phyloP scores from a whole-genome alignment of 1,284 basidiomycete genomes.

The Fomitiporia mediterranea region DNA sequence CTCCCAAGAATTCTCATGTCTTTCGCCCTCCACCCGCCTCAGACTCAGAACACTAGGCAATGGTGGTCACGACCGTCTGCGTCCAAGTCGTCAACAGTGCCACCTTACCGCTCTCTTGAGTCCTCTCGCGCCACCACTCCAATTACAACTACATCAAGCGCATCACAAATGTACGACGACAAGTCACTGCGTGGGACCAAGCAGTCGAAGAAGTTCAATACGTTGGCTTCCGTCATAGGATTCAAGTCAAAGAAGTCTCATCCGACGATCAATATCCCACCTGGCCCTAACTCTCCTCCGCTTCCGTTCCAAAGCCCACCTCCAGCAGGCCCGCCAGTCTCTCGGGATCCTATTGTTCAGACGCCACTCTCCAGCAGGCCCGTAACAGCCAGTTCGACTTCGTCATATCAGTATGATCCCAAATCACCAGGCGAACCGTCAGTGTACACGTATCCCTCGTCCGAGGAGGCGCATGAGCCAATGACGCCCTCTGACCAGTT shows the following conservation, averaged over 20 bases:
- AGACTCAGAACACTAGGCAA: slow-evolving; percentile 16
- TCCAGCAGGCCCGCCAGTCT: slow-evolving; percentile 23
- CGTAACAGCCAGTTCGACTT: slow-evolving; percentile 26
- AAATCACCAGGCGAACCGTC: slow-evolving; percentile 19
- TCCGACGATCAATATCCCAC: slow-evolving; percentile 39
- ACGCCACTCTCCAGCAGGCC: slow-evolving; percentile 25
- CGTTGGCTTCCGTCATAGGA: slow-evolving; percentile 55
- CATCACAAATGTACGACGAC: slow-evolving; percentile 29
- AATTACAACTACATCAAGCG: slow-evolving; percentile 9
- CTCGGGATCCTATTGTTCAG: slow-evolving; percentile 13
- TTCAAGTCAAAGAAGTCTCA: slow-evolving; percentile 53
- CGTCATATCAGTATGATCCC: slow-evolving; percentile 32
- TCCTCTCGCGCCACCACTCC: slow-evolving; percentile 28
- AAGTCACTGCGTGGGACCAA: slow-evolving; percentile 27
- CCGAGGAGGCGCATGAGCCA: slow-evolving; percentile 18
- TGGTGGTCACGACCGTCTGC: slow-evolving; percentile 20
- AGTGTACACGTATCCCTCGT: slow-evolving; percentile 19
- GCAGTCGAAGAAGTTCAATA: slow-evolving; percentile 44
- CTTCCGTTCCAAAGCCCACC: slow-evolving; percentile 41
- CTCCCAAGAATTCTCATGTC: slow-evolving; percentile 10
- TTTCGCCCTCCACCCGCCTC: slow-evolving; percentile 17
- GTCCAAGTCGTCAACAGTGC: slow-evolving; percentile 29
- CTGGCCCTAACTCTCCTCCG: slow-evolving; percentile 19
- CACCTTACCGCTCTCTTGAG: slow-evolving; percentile 30
- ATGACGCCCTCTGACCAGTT: slow-evolving; percentile 19